Evolutionary conservation across 306 rosid species (phyloP).

Genomic region (Cicer yamashitae): DNA sequence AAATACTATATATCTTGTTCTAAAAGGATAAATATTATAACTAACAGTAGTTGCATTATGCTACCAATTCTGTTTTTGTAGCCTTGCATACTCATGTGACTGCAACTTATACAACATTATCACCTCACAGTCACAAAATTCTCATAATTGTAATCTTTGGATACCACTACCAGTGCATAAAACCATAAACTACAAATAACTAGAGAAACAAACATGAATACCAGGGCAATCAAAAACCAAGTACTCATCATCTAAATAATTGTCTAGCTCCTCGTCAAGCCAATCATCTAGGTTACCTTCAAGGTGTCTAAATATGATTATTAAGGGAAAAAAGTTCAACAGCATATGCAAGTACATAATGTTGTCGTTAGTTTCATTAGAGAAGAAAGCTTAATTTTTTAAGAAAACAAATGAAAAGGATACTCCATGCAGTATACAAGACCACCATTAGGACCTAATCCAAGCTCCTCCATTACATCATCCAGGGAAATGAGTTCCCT

Average conservation of each 20-base stretch:
- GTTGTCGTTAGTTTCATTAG: neutral
- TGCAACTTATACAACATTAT: conserved; percentile 12
- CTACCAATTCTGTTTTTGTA: conserved; percentile 15
- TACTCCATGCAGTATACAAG: conserved; percentile 99
- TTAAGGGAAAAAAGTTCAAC: conserved; percentile 56
- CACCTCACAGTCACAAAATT: conserved; percentile 5
- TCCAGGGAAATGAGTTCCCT: conserved; percentile 90
- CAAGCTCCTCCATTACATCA: conserved; percentile 97
- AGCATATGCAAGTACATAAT: neutral
- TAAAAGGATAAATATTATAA: neutral
- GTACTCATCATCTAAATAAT: conserved; percentile 90
- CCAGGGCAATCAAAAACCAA: conserved; percentile 97
- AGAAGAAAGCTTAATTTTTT: neutral
- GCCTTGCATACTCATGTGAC: conserved; percentile 8
- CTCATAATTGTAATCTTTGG: neutral
- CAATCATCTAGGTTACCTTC: conserved; percentile 89
- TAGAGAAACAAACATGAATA: conserved; percentile 43
- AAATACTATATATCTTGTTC: conserved; percentile 16
- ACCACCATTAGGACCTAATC: conserved; percentile 95
- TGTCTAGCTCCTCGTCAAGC: conserved; percentile 78
- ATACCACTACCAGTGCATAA: neutral
- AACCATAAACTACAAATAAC: neutral
- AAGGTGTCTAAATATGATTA: conserved; percentile 66
- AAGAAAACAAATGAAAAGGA: conserved; percentile 57
- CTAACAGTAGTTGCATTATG: neutral